Evolutionary conservation across 176 grass and related monocot genomes (phyloP).

Genomic region (Oryza rufipogon): DNA sequence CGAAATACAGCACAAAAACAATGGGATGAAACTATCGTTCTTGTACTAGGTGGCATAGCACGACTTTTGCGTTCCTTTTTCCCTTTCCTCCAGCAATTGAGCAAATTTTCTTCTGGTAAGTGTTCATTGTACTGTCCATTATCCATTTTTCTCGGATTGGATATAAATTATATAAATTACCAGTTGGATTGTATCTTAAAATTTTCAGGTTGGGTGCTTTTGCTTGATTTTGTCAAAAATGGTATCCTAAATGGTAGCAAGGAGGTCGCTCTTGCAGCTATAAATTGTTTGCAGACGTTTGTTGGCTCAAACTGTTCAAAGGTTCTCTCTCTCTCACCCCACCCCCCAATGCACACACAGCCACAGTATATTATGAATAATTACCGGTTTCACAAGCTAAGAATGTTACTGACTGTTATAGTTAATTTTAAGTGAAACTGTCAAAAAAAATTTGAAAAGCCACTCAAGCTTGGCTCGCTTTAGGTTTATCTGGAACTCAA

Average conservation of each 20-base stretch:
- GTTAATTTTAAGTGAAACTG: constrained; percentile 5
- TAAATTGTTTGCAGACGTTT: constrained; percentile 91
- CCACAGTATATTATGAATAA: not conserved
- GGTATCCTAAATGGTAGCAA: constrained; percentile 94
- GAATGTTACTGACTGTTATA: not conserved
- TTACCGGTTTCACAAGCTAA: constrained; percentile 5
- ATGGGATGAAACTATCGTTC: constrained; percentile 98
- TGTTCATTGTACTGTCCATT: constrained; percentile 32
- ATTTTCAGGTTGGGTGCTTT: constrained; percentile 78
- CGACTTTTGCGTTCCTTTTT: constrained; percentile 91
- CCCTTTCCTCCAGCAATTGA: constrained; percentile 82
- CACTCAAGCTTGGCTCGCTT: not conserved
- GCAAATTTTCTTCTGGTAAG: constrained; percentile 84
- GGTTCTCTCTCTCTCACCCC: constrained; percentile 46
- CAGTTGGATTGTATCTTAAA: constrained; percentile 27
- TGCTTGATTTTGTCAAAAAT: constrained; percentile 88
- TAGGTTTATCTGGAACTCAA: not conserved
- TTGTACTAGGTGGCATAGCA: constrained; percentile 89
- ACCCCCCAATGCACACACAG: not conserved
- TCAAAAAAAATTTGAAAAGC: not conserved
- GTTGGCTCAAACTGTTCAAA: constrained; percentile 89
- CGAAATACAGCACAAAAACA: constrained; percentile 98
- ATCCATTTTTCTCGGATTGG: constrained; percentile 2
- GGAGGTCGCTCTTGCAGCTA: constrained; percentile 97
- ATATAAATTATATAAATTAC: constrained; percentile 17